These are phyloP conservation scores for Carpinus fangiana DNA, from an alignment of 306 rosid genomes.

Conservation along the genomic window DNA sequence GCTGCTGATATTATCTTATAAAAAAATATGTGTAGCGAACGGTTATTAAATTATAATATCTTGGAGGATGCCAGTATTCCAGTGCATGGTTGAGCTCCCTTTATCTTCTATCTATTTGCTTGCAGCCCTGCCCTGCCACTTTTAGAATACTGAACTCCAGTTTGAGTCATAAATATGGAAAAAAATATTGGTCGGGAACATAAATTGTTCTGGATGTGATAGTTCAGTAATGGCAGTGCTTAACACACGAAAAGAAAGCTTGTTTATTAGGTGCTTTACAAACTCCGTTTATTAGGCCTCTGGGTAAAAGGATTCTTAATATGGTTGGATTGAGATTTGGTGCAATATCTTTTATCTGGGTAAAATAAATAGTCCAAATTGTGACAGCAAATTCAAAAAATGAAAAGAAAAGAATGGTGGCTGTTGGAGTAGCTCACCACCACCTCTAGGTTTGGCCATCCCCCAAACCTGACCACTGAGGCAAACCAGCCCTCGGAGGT, in stretches of 20 bases:
- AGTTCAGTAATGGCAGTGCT: neutral
- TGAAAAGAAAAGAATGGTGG: no score
- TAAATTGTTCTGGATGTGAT: neutral
- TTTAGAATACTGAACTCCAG: no score
- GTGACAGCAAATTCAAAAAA: no score
- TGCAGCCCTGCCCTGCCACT: neutral
- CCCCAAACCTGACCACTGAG: no score
- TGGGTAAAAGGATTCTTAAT: neutral
- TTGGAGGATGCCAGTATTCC: neutral
- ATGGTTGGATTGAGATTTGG: neutral
- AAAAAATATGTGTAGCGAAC: neutral
- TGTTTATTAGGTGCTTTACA: neutral
- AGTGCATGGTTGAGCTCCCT: neutral
- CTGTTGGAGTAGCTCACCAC: no score
- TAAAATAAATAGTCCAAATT: no score
- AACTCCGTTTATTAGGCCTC: neutral
- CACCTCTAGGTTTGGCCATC: no score
- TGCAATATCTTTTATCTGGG: no score
- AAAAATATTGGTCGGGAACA: neutral
- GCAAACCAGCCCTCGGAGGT: no score
- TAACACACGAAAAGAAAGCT: neutral
- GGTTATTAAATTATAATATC: neutral
- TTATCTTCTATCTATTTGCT: neutral
- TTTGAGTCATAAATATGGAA: neutral
- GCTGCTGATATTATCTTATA: neutral